Evolutionary conservation across 805 yeast species (phyloP).

Genomic region (Kuraishia floccosa): DNA sequence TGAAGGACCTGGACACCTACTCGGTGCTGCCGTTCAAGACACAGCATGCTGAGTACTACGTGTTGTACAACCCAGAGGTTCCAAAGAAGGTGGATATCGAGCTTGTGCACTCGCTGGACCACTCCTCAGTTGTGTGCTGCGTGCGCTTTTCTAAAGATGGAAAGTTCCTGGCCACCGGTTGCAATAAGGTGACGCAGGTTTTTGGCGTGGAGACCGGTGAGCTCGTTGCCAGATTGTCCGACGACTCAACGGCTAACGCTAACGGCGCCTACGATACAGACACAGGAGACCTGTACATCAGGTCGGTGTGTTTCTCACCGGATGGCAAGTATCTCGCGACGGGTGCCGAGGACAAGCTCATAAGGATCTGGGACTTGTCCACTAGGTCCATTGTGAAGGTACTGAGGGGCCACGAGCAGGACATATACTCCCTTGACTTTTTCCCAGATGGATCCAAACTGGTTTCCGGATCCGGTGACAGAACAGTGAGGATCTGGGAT

Average conservation of each 20-base stretch:
- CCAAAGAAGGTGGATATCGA: slow-evolving; percentile 73
- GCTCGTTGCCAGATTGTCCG: slow-evolving; percentile 74
- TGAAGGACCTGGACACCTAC: slow-evolving; percentile 69
- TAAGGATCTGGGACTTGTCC: slow-evolving; percentile 92
- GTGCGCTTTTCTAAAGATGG: slow-evolving; percentile 90
- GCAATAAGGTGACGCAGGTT: slow-evolving; percentile 92
- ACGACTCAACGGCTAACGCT: slow-evolving; percentile 45
- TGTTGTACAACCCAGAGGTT: slow-evolving; percentile 82
- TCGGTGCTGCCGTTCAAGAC: slow-evolving; percentile 71
- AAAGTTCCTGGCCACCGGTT: slow-evolving; percentile 89
- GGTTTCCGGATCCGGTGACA: slow-evolving; percentile 93
- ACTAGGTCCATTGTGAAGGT: slow-evolving; percentile 78
- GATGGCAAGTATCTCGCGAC: slow-evolving; percentile 90
- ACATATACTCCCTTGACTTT: slow-evolving; percentile 89
- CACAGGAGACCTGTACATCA: slow-evolving; percentile 79
- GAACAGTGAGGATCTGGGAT: slow-evolving; percentile 96
- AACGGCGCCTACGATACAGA: slow-evolving; percentile 40
- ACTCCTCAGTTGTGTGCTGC: slow-evolving; percentile 92
- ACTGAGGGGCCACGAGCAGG: slow-evolving; percentile 93
- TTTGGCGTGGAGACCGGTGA: slow-evolving; percentile 89
- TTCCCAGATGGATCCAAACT: slow-evolving; percentile 90
- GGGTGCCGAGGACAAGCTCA: slow-evolving; percentile 84
- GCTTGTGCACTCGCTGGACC: slow-evolving; percentile 81
- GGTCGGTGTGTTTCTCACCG: slow-evolving; percentile 94
- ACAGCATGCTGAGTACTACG: slow-evolving; percentile 76